phyloP scores from a whole-genome alignment of 2,329 filamentous ascomycete species.

The Colletotrichum godetiae region DNA sequence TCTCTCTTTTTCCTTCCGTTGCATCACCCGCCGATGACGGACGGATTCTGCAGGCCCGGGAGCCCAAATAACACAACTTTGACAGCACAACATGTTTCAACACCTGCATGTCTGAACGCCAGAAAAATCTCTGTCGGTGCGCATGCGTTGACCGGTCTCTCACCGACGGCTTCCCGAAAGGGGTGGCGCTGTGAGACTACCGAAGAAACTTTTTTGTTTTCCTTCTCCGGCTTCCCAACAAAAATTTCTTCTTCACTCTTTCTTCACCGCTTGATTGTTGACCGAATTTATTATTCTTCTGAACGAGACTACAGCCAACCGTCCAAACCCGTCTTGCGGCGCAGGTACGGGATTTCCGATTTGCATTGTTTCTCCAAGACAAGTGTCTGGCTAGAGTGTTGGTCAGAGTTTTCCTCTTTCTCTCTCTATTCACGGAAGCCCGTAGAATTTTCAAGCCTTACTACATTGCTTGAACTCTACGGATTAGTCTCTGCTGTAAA shows the following conservation, averaged over 20 bases:
- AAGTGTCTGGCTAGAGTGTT: neutral
- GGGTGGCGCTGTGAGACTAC: neutral
- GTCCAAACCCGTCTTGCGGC: neutral
- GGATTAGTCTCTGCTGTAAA: neutral
- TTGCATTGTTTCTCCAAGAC: slow-evolving; percentile 1
- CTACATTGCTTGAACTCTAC: neutral
- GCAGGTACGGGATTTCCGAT: neutral
- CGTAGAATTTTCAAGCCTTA: neutral
- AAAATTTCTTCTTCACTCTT: slow-evolving; percentile 1
- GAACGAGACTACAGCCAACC: slow-evolving; percentile 12
- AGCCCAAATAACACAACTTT: neutral
- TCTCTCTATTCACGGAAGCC: neutral
- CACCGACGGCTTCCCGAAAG: neutral
- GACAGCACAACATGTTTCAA: slow-evolving; percentile 4
- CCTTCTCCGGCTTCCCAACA: slow-evolving; percentile 19
- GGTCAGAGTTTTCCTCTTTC: neutral
- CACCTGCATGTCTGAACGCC: neutral
- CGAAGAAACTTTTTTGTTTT: neutral
- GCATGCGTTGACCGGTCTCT: neutral
- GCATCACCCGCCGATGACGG: slow-evolving; percentile 12
- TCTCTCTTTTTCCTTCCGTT: too few species aligned
- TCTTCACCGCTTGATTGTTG: slow-evolving; percentile 32
- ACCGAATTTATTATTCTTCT: neutral
- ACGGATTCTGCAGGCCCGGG: slow-evolving; percentile 16
- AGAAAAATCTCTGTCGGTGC: neutral